phyloP scores from a whole-genome alignment of 164 flowering plant species.

The Warburgia ugandensis region DNA sequence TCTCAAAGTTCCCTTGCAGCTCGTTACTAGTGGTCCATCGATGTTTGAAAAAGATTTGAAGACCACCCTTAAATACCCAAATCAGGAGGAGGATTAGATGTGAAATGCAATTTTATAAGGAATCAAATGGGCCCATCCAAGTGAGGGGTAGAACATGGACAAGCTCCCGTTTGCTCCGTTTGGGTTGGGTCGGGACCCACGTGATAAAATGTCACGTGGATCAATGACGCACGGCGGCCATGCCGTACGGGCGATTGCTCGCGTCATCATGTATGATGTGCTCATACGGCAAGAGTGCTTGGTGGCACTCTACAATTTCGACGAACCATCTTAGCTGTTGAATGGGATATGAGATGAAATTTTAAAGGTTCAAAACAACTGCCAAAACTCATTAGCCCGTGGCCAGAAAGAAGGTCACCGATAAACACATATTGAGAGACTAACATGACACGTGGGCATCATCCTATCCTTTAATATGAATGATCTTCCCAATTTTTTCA shows the following conservation, averaged over 20 bases:
- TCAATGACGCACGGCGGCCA: constrained; percentile 21
- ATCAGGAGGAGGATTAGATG: not conserved
- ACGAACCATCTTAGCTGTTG: not conserved
- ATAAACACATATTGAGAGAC: too few species aligned
- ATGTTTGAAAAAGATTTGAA: not conserved
- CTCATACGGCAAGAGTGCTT: too few species aligned
- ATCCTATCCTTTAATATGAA: too few species aligned
- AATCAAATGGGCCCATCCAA: not conserved
- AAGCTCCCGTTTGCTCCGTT: not conserved
- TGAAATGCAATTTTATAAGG: not conserved
- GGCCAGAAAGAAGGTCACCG: too few species aligned
- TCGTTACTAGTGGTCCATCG: not conserved
- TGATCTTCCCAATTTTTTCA: too few species aligned
- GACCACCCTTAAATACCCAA: not conserved
- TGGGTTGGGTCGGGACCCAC: not conserved
- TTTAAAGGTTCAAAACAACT: too few species aligned
- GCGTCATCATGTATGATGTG: too few species aligned
- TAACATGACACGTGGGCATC: too few species aligned
- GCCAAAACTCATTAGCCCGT: too few species aligned
- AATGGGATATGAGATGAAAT: too few species aligned
- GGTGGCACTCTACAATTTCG: too few species aligned
- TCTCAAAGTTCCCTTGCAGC: too few species aligned
- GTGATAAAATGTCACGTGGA: constrained; percentile 7
- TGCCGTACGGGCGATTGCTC: not conserved
- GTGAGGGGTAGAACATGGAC: not conserved